Conservation (phyloP, 1,139 yeast genomes). For the Protomyces inundatus region DNA sequence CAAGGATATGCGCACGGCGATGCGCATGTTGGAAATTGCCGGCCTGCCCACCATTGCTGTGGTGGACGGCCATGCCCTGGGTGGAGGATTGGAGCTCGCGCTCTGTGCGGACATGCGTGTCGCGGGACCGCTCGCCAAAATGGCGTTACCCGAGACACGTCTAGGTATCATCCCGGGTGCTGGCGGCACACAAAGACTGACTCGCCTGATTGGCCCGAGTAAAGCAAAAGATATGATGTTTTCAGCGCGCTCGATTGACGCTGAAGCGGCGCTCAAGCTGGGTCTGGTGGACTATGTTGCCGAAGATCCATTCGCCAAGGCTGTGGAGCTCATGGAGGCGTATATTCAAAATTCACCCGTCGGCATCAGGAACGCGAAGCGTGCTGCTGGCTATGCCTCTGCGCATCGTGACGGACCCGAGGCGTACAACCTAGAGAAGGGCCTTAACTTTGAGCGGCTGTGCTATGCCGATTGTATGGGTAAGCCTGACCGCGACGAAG, state of each 20-base stretch:
- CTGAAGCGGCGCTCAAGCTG: neutral
- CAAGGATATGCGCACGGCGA: conserved; percentile 7
- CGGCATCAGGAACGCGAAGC: conserved; percentile 11
- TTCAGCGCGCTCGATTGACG: conserved; percentile 11
- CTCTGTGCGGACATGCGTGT: conserved; percentile 18
- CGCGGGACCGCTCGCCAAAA: conserved; percentile 5
- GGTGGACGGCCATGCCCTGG: conserved; percentile 19
- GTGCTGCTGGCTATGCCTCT: conserved; percentile 8
- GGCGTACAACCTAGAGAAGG: conserved; percentile 5
- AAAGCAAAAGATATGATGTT: conserved; percentile 13
- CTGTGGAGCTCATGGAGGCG: conserved; percentile 6
- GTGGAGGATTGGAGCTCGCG: conserved; percentile 16
- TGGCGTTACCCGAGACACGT: conserved; percentile 19
- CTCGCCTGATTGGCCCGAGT: conserved; percentile 16
- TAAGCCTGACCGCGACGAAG: conserved; percentile 17
- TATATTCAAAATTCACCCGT: conserved; percentile 12
- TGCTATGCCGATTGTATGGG: conserved; percentile 7
- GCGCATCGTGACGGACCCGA: neutral
- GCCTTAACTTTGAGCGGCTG: conserved; percentile 12
- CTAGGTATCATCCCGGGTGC: conserved; percentile 26
- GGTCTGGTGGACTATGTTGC: conserved; percentile 1
- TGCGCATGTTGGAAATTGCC: neutral
- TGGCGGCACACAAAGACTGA: conserved; percentile 17
- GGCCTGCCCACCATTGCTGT: conserved; percentile 12
- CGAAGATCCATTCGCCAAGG: neutral